Evolutionary conservation across 371 early-diverging fungal species (phyloP), one percentile per base, ranked within the genome.

Genomic region (Lichtheimia ornata): DNA sequence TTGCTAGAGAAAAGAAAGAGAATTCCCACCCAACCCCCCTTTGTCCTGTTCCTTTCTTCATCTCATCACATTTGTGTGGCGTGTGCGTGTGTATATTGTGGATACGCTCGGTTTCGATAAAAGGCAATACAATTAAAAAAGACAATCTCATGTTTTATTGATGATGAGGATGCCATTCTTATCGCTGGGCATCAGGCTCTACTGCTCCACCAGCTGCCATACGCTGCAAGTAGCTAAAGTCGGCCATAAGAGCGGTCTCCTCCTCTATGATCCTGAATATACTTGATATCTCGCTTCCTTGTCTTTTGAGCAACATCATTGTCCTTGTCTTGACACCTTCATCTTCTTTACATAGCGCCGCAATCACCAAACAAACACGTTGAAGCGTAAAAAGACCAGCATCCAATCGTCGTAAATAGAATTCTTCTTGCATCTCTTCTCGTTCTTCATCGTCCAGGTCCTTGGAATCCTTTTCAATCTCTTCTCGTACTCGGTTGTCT

Each of bases 311-410:
- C 24, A 73, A 50, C 66, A 73, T 66, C 24, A 62, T 4, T 1
- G 60, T 69, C 24, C 70, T 65, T 7, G 68, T 69, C 27, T 63
- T 56, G 13, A 74, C 64, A n/a, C 71, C 71, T 15, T 68, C 49
- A 28, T 81, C 74, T 57, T 87, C 86, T 55, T 77, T 78, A 56
- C 83, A 76, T 7, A 91, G 59, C 47, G 84, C 86, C 22, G 86
- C 89, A 50, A 92, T 66, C 18, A 84, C 76, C 28, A 88, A 65
- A 62, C 88, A 90, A 0, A 91, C 78, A 54, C 91, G 74, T 59
- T 97, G 96, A 56, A 94, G 76, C 30, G 90, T 87, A 63, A 92
- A 95, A 51, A 95, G 67, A 0, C 96, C 97, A 0, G 90, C 87
- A 50, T 90, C 90, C 61, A 95, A 63, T 45, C 94, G 80, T 51